Conservation (phyloP, 352 stramenopile genomes). For the Phytopythium litorale region DNA sequence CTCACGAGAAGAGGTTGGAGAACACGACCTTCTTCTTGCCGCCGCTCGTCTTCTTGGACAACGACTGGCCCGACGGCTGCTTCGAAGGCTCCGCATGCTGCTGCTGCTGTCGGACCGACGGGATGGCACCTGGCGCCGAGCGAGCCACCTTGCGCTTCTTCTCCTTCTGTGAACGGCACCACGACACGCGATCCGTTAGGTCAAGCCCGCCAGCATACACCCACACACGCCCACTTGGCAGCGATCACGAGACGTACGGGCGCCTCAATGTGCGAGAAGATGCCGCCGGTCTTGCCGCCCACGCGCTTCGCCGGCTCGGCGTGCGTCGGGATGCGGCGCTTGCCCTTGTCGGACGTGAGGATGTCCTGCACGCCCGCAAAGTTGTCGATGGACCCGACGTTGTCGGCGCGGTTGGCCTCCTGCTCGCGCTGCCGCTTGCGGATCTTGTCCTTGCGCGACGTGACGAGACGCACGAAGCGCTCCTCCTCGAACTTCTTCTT, state of each 20-base stretch:
- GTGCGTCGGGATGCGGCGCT: constrained; percentile 57
- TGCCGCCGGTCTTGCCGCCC: constrained; percentile 72
- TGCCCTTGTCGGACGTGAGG: constrained; percentile 65
- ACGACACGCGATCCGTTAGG: background rate
- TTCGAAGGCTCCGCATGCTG: constrained; percentile 4
- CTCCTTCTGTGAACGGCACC: constrained; percentile 27
- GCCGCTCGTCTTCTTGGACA: constrained; percentile 18
- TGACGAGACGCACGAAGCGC: constrained; percentile 83
- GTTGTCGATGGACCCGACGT: constrained; percentile 85
- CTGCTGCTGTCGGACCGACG: background rate
- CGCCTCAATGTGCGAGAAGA: constrained; percentile 77
- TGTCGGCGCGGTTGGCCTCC: constrained; percentile 64
- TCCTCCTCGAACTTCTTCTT: constrained; percentile 85
- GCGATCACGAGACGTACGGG: constrained; percentile 24
- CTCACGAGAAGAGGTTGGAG: constrained; percentile 64
- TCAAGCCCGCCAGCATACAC: background rate
- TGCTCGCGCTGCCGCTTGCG: constrained; percentile 82
- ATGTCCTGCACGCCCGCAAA: constrained; percentile 82
- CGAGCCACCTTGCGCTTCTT: constrained; percentile 58
- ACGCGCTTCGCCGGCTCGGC: constrained; percentile 45
- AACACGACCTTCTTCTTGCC: constrained; percentile 86
- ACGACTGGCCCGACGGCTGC: background rate
- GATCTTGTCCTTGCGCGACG: constrained; percentile 86
- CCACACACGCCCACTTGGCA: background rate
- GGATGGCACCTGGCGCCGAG: background rate